Percentiles rank a stretch among this genome's conserved stretches.
These are phyloP conservation scores for Apiospora phragmitis DNA, from an alignment of 2,329 filamentous ascomycete species.

Conservation along the genomic window DNA sequence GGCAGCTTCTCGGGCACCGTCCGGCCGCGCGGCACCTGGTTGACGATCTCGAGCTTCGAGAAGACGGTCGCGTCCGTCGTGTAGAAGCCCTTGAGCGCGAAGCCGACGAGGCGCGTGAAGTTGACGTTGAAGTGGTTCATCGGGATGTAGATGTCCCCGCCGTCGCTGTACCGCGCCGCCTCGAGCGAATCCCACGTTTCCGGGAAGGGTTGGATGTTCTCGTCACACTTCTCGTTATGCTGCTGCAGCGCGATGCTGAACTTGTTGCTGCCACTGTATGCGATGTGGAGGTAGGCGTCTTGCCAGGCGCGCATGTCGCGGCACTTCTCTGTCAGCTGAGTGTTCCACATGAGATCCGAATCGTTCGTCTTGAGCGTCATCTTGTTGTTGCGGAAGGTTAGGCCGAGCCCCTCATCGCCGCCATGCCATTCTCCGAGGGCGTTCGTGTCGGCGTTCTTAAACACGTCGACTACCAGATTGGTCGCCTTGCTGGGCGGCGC, in stretches of 20 bases:
- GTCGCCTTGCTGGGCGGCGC: conserved; percentile 49
- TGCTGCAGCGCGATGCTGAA: conserved; percentile 68
- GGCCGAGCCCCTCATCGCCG: conserved; percentile 56
- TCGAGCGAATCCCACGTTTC: conserved; percentile 69
- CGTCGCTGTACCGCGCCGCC: conserved; percentile 56
- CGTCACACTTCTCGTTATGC: conserved; percentile 63
- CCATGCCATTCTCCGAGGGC: conserved; percentile 66
- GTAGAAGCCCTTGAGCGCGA: conserved; percentile 67
- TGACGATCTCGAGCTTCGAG: conserved; percentile 61
- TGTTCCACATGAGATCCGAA: conserved; percentile 62
- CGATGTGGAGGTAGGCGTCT: conserved; percentile 64
- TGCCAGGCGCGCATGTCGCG: conserved; percentile 55
- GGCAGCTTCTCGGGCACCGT: conserved; percentile 59
- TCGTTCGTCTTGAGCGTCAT: conserved; percentile 59
- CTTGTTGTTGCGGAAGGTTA: conserved; percentile 49
- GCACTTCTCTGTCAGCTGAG: conserved; percentile 56
- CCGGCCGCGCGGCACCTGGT: conserved; percentile 49
- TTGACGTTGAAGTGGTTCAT: conserved; percentile 66
- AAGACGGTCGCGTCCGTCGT: conserved; percentile 49
- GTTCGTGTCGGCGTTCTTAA: conserved; percentile 53
- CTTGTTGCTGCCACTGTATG: conserved; percentile 59
- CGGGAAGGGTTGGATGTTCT: conserved; percentile 57
- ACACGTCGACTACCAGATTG: conserved; percentile 61
- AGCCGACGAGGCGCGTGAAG: conserved; percentile 53
- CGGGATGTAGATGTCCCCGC: conserved; percentile 65